Percentiles rank a stretch among this genome's conserved stretches.
phyloP scores from a whole-genome alignment of 2,329 filamentous ascomycete species.

The Oidium heveae region DNA sequence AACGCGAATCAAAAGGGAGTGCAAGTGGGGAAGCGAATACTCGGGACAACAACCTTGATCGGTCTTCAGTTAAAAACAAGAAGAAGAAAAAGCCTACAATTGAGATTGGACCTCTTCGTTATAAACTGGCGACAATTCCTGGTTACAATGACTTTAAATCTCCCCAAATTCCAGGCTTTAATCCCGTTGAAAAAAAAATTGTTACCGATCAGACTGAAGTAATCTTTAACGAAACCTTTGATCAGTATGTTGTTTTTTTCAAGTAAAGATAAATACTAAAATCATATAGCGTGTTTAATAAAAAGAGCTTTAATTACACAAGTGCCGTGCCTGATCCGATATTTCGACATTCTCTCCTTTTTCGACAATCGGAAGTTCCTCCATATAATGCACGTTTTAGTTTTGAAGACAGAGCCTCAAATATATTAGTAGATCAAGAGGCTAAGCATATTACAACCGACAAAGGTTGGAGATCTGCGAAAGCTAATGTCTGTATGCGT shows the following conservation, averaged over 20 bases:
- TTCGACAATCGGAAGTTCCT: conserved; percentile 64
- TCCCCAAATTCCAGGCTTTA: conserved; percentile 30
- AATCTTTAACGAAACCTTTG: conserved; percentile 35
- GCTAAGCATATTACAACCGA: conserved; percentile 64
- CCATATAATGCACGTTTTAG: conserved; percentile 69
- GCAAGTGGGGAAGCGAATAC: conserved; percentile 21
- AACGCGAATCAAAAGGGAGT: conserved; percentile 33
- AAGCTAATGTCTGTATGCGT: conserved; percentile 71
- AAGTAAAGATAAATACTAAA: background rate
- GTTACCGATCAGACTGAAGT: conserved; percentile 24
- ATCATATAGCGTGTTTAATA: conserved; percentile 28
- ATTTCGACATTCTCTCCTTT: conserved; percentile 71
- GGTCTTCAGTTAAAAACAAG: conserved; percentile 16
- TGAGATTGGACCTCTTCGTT: conserved; percentile 26
- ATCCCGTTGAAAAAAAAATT: conserved; percentile 26
- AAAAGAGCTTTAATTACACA: conserved; percentile 62
- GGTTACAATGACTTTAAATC: conserved; percentile 35
- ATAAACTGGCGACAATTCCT: conserved; percentile 33
- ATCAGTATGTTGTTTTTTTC: conserved; percentile 26
- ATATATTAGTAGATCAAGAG: conserved; percentile 57
- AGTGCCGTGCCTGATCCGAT: conserved; percentile 74
- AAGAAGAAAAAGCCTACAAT: conserved; percentile 15
- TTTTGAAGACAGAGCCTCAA: conserved; percentile 73
- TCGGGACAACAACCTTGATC: conserved; percentile 28
- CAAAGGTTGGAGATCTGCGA: conserved; percentile 76